Conservation (phyloP, 768 basidiomycete species). For the Tylopilus vinaceipallidus region DNA sequence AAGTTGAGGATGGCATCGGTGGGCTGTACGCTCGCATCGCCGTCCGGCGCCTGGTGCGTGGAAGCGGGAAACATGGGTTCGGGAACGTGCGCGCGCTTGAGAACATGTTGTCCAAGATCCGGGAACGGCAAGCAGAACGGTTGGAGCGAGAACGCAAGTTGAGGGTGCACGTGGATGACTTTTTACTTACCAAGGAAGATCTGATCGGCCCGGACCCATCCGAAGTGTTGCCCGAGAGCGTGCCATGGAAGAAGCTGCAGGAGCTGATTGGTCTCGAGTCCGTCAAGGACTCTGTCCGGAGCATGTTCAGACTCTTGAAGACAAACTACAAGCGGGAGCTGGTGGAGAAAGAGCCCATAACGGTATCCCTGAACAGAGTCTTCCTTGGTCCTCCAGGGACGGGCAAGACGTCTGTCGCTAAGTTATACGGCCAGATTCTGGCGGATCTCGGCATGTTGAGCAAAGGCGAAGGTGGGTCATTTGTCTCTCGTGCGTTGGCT, state of each 20-base stretch:
- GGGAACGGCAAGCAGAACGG: constrained; percentile 53
- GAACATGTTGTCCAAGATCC: constrained; percentile 46
- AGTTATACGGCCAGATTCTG: constrained; percentile 62
- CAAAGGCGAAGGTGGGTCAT: constrained; percentile 61
- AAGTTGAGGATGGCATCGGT: constrained; percentile 50
- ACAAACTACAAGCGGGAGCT: constrained; percentile 63
- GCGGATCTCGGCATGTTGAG: constrained; percentile 60
- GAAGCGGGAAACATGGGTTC: constrained; percentile 57
- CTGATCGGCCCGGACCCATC: constrained; percentile 67
- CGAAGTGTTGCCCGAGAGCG: constrained; percentile 41
- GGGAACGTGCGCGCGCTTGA: constrained; percentile 67
- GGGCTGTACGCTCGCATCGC: constrained; percentile 59
- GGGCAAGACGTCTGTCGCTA: constrained; percentile 71
- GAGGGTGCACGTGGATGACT: constrained; percentile 47
- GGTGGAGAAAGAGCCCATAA: constrained; percentile 48
- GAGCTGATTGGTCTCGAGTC: constrained; percentile 50
- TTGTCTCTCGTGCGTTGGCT: background rate
- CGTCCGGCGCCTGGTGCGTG: constrained; percentile 56
- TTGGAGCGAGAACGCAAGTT: constrained; percentile 40
- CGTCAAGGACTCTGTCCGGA: constrained; percentile 56
- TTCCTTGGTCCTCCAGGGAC: constrained; percentile 54
- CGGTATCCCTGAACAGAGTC: constrained; percentile 53
- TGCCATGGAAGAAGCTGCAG: constrained; percentile 53
- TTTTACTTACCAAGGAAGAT: constrained; percentile 51
- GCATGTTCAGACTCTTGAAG: constrained; percentile 44